Percentiles rank a stretch among this genome's conserved stretches.
Conservation (phyloP, 1,139 yeast genomes). For the Lodderomyces metapsilosis region DNA sequence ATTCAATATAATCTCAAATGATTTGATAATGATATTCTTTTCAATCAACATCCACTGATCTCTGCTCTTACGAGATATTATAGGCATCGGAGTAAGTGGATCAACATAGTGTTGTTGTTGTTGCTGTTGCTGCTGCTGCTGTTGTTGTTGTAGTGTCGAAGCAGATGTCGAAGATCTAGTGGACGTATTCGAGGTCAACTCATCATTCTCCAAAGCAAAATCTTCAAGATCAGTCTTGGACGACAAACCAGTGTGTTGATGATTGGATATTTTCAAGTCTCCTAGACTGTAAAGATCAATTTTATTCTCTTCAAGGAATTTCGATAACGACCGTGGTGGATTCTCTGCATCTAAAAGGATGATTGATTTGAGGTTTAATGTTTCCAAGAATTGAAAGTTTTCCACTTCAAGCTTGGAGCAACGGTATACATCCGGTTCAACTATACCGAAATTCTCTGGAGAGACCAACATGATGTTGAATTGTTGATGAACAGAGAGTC, state of each 20-base stretch:
- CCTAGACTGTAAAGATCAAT: slow-evolving; percentile 48
- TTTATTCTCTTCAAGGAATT: slow-evolving; percentile 43
- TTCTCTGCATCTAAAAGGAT: slow-evolving; percentile 70
- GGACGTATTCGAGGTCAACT: not conserved
- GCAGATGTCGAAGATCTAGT: slow-evolving; percentile 1
- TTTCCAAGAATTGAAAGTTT: slow-evolving; percentile 64
- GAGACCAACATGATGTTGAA: slow-evolving; percentile 59
- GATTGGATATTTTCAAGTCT: slow-evolving; percentile 43
- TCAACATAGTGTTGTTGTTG: not conserved
- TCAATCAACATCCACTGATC: slow-evolving; percentile 76
- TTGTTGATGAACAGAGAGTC: not conserved
- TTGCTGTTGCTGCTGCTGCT: not conserved
- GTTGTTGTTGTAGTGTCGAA: slow-evolving; percentile 1
- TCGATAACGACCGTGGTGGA: slow-evolving; percentile 54
- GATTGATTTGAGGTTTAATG: slow-evolving; percentile 56
- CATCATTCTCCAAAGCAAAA: slow-evolving; percentile 16
- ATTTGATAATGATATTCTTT: slow-evolving; percentile 52
- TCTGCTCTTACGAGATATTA: slow-evolving; percentile 23
- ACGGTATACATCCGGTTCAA: slow-evolving; percentile 68
- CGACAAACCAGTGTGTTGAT: slow-evolving; percentile 33
- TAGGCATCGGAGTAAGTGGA: slow-evolving; percentile 1
- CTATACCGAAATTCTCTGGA: slow-evolving; percentile 76
- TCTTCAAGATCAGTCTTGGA: slow-evolving; percentile 11
- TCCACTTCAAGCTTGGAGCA: slow-evolving; percentile 56
- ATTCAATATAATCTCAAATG: slow-evolving; percentile 63